Evolutionary conservation across 169 alveolate genomes (phyloP), one percentile per base, ranked within the genome.

Genomic region (Cryptosporidium viatorum): DNA sequence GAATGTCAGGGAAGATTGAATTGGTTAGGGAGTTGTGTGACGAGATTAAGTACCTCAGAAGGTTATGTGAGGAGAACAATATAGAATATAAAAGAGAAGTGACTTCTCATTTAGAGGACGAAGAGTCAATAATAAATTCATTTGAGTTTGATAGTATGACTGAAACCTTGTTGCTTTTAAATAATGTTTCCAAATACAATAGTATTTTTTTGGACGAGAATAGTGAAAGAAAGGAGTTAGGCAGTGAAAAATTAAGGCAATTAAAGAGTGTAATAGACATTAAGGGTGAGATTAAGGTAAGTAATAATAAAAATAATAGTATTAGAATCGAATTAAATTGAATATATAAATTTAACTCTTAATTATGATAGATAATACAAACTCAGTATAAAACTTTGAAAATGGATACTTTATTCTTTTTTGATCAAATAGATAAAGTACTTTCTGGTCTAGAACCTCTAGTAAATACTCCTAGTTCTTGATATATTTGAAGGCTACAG

Each of bases 141-240:
- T 80, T 80, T 43, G 89, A 80, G n/a, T 59, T 80, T 65, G 89
- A 80, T 23, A 80, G 68, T 31, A 80, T 80, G 75, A 43, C 74
- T 26, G 67, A 31, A 9, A 80, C 89, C 7, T 23, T 80, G 16
- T 21, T 80, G 23, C 65, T 80, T 33, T 37, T 80, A 29, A 37
- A 62, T 9, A 80, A 80, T 80, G 39, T 65, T 3, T 60, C 74
- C 3, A 70, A 62, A 26, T 80, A 80, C 52, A 65, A 80, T 16
- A 23, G 62, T 3, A 21, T 80, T 21, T 29, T 80, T 59, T 65
- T 65, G 51, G 71, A 65, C 23, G 33, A 29, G 12, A 37, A n/a
- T 4, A 21, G 50, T 33, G 86, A 55, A 5, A 41, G 21, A 10
- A 73, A 52, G 9, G 45, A 52, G 10, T 9, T 52, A 1, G 26